Evolutionary conservation across 257 asterid species (phyloP), one percentile per base, ranked within the genome.

Genomic region (Eucommia ulmoides): DNA sequence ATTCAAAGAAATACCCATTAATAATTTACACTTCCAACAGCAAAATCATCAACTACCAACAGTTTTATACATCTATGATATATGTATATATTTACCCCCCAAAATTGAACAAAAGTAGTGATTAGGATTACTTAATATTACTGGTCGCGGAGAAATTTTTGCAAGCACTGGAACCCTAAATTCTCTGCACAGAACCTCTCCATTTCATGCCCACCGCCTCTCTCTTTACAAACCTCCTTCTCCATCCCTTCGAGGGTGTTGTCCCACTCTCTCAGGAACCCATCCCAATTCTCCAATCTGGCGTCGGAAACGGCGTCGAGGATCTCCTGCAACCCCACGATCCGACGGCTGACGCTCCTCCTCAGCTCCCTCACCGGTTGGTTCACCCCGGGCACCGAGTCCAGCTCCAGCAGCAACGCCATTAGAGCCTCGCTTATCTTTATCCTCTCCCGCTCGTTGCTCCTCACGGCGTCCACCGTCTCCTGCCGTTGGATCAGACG

Each of bases 271-370:
- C 71, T 73, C 65, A 84, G 54, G 56, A 56, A 82, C 19, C 81
- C 88, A 63, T 84, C 97, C 93, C 89, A 84, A 19, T 65, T 71
- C 52, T 79, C 74, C 35, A 78, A 55, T 54, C 77, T 75, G 8
- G 80, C 50, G 53, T 81, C 97, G 1, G 94, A 75, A 49, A 88
- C 74, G 7, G 93, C 82, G 59, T 89, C 97, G 14, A 89, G 61
- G 48, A 89, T 89, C 77, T 89, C 97, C 46, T 89, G 97, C 80
- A 89, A 68, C 46, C 94, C 94, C 50, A 89, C 96, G 15, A 89
- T 76, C 80, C 73, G 75, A 19, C 77, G 94, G 60, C 93, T 89
- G 50, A 89, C 80, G 2, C 74, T 80, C 73, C 96, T 66, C 73
- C 98, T 78, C 61, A 82, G 75, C 62, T 82, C 93, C 71, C 98